phyloP scores from a whole-genome alignment of 495 filamentous ascomycete species.

The Penicillium odoratum region DNA sequence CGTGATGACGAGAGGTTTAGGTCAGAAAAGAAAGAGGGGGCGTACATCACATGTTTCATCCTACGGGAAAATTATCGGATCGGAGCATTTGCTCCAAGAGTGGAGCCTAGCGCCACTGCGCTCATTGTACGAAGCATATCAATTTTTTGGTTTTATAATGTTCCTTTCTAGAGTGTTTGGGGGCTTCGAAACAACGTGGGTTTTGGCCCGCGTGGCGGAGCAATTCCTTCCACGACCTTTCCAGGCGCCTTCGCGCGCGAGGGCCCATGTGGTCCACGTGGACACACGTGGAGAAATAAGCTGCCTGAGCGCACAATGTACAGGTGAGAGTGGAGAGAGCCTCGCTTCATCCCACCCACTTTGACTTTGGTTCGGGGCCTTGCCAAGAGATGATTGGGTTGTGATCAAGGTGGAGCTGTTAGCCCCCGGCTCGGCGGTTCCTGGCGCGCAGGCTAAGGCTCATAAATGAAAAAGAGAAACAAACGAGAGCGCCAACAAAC shows the following conservation, averaged over 20 bases:
- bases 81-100: constrained; percentile 6
- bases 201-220: constrained; percentile 11
- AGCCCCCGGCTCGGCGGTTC: background rate
- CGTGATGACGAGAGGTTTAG: background rate
- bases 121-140: background rate
- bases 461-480: background rate
- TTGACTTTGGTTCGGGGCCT: background rate
- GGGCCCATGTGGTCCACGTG: constrained; percentile 44
- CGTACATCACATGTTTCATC: constrained; percentile 14
- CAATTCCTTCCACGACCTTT: constrained; percentile 29
- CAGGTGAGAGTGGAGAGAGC: constrained; percentile 2
- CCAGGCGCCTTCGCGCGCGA: constrained; percentile 27
- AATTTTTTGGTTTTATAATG: background rate
- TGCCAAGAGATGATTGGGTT: background rate
- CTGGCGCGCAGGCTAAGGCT: background rate
- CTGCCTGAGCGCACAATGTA: constrained; percentile 13
- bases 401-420: background rate
- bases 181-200: constrained; percentile 2
- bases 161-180: background rate
- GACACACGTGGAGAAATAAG: constrained; percentile 37
- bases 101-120: constrained; percentile 11
- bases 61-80: background rate
- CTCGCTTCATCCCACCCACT: constrained; percentile 19
- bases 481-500: background rate
- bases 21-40: background rate